Evolutionary conservation across 2,329 filamentous ascomycete species (phyloP).

Genomic region (Aspergillus pseudoviridinutans): DNA sequence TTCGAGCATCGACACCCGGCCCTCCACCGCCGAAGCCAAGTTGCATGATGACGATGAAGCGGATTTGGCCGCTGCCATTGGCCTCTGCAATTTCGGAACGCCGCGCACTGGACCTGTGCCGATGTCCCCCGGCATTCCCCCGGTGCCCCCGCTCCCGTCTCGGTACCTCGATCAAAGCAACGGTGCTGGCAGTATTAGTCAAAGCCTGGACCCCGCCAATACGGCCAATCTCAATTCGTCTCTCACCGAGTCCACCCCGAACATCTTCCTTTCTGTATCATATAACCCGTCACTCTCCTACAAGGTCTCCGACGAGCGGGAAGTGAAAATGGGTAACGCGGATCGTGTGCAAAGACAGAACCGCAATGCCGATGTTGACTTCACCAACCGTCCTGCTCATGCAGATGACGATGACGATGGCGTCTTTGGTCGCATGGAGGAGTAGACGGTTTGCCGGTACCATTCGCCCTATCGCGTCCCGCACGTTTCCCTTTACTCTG

Average conservation of each 20-base stretch:
- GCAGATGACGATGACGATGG: conserved; percentile 91
- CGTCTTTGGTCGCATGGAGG: conserved; percentile 95
- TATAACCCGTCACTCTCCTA: conserved; percentile 46
- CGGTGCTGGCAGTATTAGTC: conserved; percentile 60
- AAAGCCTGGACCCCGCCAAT: conserved; percentile 46
- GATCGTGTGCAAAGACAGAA: conserved; percentile 34
- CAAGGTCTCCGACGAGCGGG: conserved; percentile 50
- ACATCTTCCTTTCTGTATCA: conserved; percentile 39
- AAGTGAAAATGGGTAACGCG: conserved; percentile 67
- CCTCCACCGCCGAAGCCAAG: conserved; percentile 73
- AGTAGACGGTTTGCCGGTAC: conserved; percentile 48
- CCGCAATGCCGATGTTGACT: conserved; percentile 35
- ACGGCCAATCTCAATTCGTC: conserved; percentile 24
- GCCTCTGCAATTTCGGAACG: conserved; percentile 83
- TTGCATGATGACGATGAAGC: conserved; percentile 75
- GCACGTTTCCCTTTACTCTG: not conserved
- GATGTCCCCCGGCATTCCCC: conserved; percentile 70
- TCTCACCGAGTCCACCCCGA: conserved; percentile 35
- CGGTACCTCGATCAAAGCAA: conserved; percentile 65
- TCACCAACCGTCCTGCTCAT: conserved; percentile 46
- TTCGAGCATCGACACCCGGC: conserved; percentile 70
- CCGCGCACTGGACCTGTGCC: conserved; percentile 62
- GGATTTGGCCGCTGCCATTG: conserved; percentile 84
- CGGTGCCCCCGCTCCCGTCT: conserved; percentile 80
- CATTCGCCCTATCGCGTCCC: not conserved